Evolutionary conservation across 2,329 filamentous ascomycete genomes (phyloP).

Genomic region (Hortaea sp.): DNA sequence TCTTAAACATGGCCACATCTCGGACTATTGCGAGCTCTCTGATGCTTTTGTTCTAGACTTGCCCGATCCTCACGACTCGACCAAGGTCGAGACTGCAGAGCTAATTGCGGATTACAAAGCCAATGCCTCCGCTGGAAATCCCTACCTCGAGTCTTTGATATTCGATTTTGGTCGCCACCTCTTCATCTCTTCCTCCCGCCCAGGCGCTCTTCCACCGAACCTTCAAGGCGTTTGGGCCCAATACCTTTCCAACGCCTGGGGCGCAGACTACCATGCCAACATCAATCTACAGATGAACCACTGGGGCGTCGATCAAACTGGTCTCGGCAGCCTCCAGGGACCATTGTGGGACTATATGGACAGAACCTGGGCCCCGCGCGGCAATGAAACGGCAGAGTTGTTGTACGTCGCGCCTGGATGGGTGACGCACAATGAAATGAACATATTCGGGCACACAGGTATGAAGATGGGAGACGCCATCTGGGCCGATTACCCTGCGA

Average conservation of each 20-base stretch:
- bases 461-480: conserved; percentile 36
- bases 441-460: conserved; percentile 48
- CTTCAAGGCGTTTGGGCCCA: conserved; percentile 49
- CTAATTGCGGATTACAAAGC: conserved; percentile 23
- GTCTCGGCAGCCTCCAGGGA: conserved; percentile 35
- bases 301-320: conserved; percentile 46
- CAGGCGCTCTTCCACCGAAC: conserved; percentile 44
- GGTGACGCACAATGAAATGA: conserved; percentile 49
- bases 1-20: conserved; percentile 28
- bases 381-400: conserved; percentile 42
- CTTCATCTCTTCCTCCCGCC: conserved; percentile 45
- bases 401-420: conserved; percentile 47
- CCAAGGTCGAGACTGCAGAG: conserved; percentile 28
- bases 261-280: conserved; percentile 47
- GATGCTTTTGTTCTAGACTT: conserved; percentile 35
- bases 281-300: conserved; percentile 56
- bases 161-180: conserved; percentile 47
- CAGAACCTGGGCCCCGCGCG: conserved; percentile 45
- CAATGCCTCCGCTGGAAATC: conserved; percentile 26
- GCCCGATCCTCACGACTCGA: conserved; percentile 35
- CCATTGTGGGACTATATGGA: conserved; percentile 45
- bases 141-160: conserved; percentile 43
- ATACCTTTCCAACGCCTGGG: conserved; percentile 38
- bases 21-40: conserved; percentile 34
- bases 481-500: conserved; percentile 36